phyloP scores from a whole-genome alignment of 768 basidiomycete species.

The Podaxis sp. region DNA sequence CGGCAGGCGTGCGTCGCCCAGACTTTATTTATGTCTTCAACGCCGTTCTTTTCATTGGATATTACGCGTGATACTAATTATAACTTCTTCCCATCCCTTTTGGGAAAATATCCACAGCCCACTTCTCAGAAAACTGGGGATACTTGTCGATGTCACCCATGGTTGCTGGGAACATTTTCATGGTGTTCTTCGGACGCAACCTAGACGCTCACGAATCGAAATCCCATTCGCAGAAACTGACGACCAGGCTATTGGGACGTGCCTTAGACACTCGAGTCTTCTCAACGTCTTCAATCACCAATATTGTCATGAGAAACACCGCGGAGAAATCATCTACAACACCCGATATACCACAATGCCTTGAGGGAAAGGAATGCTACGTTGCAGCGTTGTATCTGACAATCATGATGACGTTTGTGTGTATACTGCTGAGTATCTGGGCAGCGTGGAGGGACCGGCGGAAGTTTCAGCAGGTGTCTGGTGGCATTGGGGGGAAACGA shows the following conservation, averaged over 20 bases:
- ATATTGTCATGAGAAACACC: not conserved
- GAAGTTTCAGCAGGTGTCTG: conserved; percentile 23
- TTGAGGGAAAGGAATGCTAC: conserved; percentile 61
- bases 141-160: conserved; percentile 73
- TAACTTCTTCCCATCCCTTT: conserved; percentile 21
- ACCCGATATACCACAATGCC: conserved; percentile 42
- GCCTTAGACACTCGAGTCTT: not conserved
- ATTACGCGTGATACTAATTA: not conserved
- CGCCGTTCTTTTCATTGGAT: not conserved
- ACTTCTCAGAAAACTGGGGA: conserved; percentile 86
- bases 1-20: not conserved
- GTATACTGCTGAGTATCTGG: conserved; percentile 48
- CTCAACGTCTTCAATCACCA: not conserved
- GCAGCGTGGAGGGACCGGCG: conserved; percentile 49
- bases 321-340: not conserved
- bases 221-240: not conserved
- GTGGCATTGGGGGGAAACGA: not conserved
- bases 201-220: conserved; percentile 65
- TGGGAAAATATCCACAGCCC: conserved; percentile 22
- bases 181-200: conserved; percentile 78
- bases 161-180: conserved; percentile 80
- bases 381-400: conserved; percentile 55
- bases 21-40: not conserved
- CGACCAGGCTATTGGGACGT: not conserved
- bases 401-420: conserved; percentile 43